Base-by-base conservation (phyloP, 257 asterid genomes). In the Primulina tabacum region DNA sequence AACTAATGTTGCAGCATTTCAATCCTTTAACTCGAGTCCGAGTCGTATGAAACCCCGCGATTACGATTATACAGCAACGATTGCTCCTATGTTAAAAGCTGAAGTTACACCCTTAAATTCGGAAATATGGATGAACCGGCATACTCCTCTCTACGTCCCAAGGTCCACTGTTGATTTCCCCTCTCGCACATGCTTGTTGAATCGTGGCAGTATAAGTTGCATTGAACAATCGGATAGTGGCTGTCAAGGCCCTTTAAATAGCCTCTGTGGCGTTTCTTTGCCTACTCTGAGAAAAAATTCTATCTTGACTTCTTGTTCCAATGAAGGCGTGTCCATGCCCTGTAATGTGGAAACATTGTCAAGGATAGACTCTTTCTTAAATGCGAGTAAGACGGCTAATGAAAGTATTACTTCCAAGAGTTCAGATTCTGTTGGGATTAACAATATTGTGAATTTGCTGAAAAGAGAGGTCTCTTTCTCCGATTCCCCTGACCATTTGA, bases 41-140 rank as follows among this genome's bases (percentile, higher is more conserved):
- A 75, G 64, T 38, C 40, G 50, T 67, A 20, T 68, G 57, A 68
- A 61, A 28, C 68, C 69, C 55, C 56, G 5, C 3, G 69, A 62
- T n/a, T 57, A 76, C 56, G 68, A 37, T 61, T 60, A 61, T 24
- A 82, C 68, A 56, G 52, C 71, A 60, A 76, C 77, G 47, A 47
- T 63, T 65, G 63, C 26, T 64, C 63, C 58, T 4, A 68, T 67
- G 40, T 62, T 64, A 60, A 89, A 84, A 82, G 87, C 92, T 66
- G 90, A 84, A 70, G 89, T 87, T 67, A 81, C 78, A 69, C 82
- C 89, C 38, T 80, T 86, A 14, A 84, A 82, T 78, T 82, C 89
- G 0, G 85, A 79, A 61, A 67, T 75, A 8, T 85, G 90, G 95
- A 78, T 32, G 75, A 82, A 86, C 71, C 85, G 79, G 60, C 79